Evolutionary conservation across 805 yeast genomes (phyloP).

Genomic region (Ogataea methylovora): DNA sequence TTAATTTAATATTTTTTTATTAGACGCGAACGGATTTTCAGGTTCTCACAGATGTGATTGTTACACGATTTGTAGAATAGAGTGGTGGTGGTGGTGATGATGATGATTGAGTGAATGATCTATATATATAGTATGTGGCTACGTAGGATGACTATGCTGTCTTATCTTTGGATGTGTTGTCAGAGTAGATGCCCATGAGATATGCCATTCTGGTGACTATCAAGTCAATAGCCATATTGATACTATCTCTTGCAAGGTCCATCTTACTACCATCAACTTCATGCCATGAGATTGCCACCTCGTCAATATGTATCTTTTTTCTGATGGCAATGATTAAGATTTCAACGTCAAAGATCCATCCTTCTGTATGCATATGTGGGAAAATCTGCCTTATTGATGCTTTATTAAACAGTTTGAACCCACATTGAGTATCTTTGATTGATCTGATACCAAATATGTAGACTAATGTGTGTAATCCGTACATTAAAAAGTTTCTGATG

Average conservation of each 20-base stretch:
- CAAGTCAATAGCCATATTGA: conserved; percentile 90
- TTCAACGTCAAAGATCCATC: conserved; percentile 98
- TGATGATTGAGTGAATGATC: too few relatives aligned
- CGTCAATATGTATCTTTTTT: conserved; percentile 59
- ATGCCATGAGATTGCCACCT: conserved; percentile 91
- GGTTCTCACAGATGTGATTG: too few relatives aligned
- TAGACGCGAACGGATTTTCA: too few relatives aligned
- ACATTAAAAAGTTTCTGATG: conserved; percentile 86
- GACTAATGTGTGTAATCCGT: conserved; percentile 80
- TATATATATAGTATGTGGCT: too few relatives aligned
- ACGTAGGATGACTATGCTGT: too few relatives aligned
- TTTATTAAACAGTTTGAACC: conserved; percentile 85
- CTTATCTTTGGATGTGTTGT: too few relatives aligned
- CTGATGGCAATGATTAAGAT: conserved; percentile 72
- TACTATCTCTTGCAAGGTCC: conserved; percentile 83
- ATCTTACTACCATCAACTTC: conserved; percentile 95
- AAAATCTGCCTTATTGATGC: conserved; percentile 58
- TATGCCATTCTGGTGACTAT: conserved; percentile 89
- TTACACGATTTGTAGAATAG: too few relatives aligned
- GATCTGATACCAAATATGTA: conserved; percentile 82
- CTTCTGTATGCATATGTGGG: conserved; percentile 91
- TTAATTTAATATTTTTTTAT: too few relatives aligned
- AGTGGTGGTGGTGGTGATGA: too few relatives aligned
- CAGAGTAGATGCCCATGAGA: conserved; percentile 67
- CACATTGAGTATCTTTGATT: conserved; percentile 94